These are phyloP conservation scores for Fusarium annulatum DNA, from an alignment of 2,329 filamentous ascomycete species.

Conservation along the genomic window DNA sequence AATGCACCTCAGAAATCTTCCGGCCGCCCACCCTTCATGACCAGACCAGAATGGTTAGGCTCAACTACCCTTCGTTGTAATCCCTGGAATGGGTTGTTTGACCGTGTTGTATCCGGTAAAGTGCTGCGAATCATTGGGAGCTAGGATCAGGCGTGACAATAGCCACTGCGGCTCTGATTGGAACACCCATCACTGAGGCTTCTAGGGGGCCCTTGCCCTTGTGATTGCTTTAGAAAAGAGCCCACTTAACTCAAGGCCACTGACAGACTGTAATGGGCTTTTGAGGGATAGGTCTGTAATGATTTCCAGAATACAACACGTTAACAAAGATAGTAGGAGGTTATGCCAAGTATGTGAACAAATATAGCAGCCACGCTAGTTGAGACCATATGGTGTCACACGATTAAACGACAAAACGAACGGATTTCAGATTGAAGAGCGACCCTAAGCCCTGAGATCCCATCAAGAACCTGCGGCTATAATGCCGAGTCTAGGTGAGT, in stretches of 20 bases:
- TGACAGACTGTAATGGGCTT: constrained; percentile 21
- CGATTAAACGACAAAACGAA: constrained; percentile 1
- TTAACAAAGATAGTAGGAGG: background rate
- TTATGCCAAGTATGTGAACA: background rate
- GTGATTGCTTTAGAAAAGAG: constrained; percentile 6
- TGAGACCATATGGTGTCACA: constrained; percentile 16
- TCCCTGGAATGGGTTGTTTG: constrained; percentile 30
- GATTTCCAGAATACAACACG: background rate
- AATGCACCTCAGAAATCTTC: constrained; percentile 29
- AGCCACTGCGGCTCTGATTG: constrained; percentile 34
- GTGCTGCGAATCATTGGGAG: constrained; percentile 26
- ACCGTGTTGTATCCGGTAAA: constrained; percentile 34
- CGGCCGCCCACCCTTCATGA: constrained; percentile 16
- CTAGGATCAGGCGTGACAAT: constrained; percentile 18
- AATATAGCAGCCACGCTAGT: constrained; percentile 17
- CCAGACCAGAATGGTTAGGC: constrained; percentile 19
- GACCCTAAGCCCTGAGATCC: background rate
- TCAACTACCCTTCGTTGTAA: constrained; percentile 8
- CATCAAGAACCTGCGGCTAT: background rate
- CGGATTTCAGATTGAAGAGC: background rate
- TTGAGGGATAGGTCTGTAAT: background rate
- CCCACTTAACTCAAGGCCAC: constrained; percentile 37
- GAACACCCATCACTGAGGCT: constrained; percentile 16
- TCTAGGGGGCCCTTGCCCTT: constrained; percentile 33
- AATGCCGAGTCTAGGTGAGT: background rate